Base-by-base conservation (phyloP, 1,139 yeast genomes). In the Arxiozyma telluris region DNA sequence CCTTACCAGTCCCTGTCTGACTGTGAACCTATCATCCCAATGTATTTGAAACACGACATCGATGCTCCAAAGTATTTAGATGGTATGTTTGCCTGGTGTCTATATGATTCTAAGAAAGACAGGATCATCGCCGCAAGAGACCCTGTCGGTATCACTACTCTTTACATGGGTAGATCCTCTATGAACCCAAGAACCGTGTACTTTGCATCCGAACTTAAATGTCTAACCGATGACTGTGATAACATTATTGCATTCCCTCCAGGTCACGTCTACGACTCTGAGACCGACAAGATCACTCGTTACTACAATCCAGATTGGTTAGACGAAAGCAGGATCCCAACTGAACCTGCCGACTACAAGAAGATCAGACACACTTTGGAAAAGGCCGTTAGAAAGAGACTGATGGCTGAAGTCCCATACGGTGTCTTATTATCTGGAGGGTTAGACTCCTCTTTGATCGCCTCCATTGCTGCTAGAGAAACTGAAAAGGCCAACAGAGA, bases 351-450 rank as follows among this genome's bases (percentile, higher is more conserved):
- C 50, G 96, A 91, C 71, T 82, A 76, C 69, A 81, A 72, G 64
- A 66, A 75, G 57, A 80, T 93, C 59, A 85, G 97, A 72, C 87
- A 84, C 66, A 72, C 87, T 51, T 80, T 93, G 68, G 98, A 93
- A 73, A 77, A 86, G 76, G 93, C 98, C 52, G 98, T 93, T 54
- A 87, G 98, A 79, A 94, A 93, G 86, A 85, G 98, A 79, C 81
- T 93, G 68, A 93, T 93, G 98, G 94, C 98, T 54, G 98, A 93
- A 76, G 98, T 93, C 58, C 98, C 98, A 52, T 88, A 89, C 73
- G 98, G 98, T 76, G 98, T 93, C 49, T 77, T 93, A 64, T 78
- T 93, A 63, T 89, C 97, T 43, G 98, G 98, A 70, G 98, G 98
- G 60, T 80, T 93, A 66, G 98, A 93, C 72, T 90, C 98, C 51